Conservation (phyloP, 192 early-diverging fungal species). For the Mortierella hygrophila region DNA sequence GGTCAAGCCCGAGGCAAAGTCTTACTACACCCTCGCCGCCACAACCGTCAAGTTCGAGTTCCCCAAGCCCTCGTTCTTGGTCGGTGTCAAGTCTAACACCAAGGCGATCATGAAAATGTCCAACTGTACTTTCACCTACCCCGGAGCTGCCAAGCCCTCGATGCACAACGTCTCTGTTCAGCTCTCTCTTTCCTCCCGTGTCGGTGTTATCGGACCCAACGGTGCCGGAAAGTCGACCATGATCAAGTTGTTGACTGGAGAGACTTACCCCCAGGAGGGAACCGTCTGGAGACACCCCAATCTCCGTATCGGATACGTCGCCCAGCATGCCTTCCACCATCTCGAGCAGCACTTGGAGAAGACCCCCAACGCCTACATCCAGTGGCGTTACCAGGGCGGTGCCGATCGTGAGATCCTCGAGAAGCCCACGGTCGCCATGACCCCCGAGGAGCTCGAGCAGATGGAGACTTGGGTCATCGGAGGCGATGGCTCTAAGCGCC, state of each 20-base stretch:
- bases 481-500: conserved; percentile 57
- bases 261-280: conserved; percentile 76
- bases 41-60: conserved; percentile 76
- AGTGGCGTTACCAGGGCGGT: conserved; percentile 84
- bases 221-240: conserved; percentile 64
- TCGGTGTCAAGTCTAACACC: conserved; percentile 80
- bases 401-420: conserved; percentile 84
- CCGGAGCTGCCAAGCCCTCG: conserved; percentile 72
- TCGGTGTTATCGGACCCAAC: conserved; percentile 81
- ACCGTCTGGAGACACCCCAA: conserved; percentile 87
- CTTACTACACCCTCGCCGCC: conserved; percentile 82
- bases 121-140: conserved; percentile 76
- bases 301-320: conserved; percentile 87
- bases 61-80: conserved; percentile 80
- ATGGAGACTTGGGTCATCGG: conserved; percentile 59
- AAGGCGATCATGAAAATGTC: conserved; percentile 86
- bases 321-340: conserved; percentile 91
- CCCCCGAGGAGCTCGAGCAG: conserved; percentile 68
- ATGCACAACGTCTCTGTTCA: conserved; percentile 70
- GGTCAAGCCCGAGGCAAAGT: conserved; percentile 77
- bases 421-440: conserved; percentile 80
- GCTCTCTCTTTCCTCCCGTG: conserved; percentile 80
- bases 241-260: conserved; percentile 82
- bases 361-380: conserved; percentile 69
- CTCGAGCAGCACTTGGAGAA: conserved; percentile 83